Evolutionary conservation across 352 stramenopile species (phyloP).

Genomic region (Globisporangium okanoganense): DNA sequence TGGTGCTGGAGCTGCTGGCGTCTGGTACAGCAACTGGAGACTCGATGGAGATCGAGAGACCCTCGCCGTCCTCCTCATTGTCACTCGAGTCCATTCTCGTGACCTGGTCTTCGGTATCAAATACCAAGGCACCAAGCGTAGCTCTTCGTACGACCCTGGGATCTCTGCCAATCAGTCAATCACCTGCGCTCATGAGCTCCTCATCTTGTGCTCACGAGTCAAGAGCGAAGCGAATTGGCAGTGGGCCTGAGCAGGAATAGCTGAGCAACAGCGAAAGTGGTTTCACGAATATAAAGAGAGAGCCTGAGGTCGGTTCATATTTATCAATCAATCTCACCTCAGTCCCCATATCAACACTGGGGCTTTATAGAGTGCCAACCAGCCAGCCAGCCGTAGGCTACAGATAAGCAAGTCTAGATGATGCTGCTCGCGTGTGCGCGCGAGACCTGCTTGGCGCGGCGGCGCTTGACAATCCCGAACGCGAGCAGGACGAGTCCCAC

Average conservation of each 20-base stretch:
- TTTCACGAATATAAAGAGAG: conserved; percentile 2
- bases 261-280: background rate
- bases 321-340: background rate
- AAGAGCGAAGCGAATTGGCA: background rate
- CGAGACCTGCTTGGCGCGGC: conserved; percentile 20
- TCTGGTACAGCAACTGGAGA: background rate
- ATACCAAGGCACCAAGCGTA: background rate
- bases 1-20: background rate
- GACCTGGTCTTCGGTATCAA: background rate
- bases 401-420: conserved; percentile 16
- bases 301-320: background rate
- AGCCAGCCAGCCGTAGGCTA: too few species aligned
- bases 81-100: background rate
- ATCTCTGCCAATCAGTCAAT: background rate
- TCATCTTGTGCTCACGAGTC: background rate
- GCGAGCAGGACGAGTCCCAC: conserved; percentile 31
- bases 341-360: background rate
- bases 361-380: too few species aligned
- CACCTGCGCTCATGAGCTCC: background rate
- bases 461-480: conserved; percentile 48
- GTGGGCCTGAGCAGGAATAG: background rate
- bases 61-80: background rate
- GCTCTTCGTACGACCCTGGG: background rate
- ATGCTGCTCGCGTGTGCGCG: conserved; percentile 23
- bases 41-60: background rate